Evolutionary conservation across 306 rosid genomes (phyloP), one percentile per base, ranked within the genome.

Genomic region (Inga laurina): DNA sequence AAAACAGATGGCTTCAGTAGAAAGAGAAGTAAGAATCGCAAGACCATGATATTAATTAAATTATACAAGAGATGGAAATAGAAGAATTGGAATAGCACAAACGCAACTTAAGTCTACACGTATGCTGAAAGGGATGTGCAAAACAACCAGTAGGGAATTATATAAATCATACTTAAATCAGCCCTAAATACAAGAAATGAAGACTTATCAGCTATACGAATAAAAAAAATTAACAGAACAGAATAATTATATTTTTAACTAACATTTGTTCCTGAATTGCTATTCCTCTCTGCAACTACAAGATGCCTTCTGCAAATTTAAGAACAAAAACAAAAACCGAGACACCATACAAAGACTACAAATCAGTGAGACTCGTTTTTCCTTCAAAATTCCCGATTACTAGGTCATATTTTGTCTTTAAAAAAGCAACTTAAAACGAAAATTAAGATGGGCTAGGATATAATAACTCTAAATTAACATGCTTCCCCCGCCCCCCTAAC

Each of bases 401-500:
- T 21, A 11, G 62, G 62, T 56, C 27, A 56, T 56, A 56, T 19
- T 21, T 21, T 56, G 56, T 15, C 56, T 14, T 49, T 4, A 14
- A 14, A 49, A 22, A 39, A n/a, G 30, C 14, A 54, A 56, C 59
- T 32, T 44, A 8, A 56, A 57, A 21, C 27, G 39, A 10, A 68
- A 57, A 11, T 64, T 64, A 3, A 1, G 13, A 45, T 21, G 54
- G 41, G 48, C 32, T 46, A 30, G 41, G 34, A 19, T 13, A 57
- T 2, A 79, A 44, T 2, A 57, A 3, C 21, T n/a, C n/a, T 35
- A 74, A 54, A 71, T 13, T 79, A 69, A 82, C 86, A 75, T 49
- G 1, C n/a, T 5, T 51, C 21, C 69, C 61, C 34, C 30, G 30
- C 2, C 34, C 4, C 39, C 6, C 5, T 37, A 41, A 70, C 43